These are phyloP conservation scores for Passiflora organensis DNA, from an alignment of 345 rosid genomes.

Conservation along the genomic window DNA sequence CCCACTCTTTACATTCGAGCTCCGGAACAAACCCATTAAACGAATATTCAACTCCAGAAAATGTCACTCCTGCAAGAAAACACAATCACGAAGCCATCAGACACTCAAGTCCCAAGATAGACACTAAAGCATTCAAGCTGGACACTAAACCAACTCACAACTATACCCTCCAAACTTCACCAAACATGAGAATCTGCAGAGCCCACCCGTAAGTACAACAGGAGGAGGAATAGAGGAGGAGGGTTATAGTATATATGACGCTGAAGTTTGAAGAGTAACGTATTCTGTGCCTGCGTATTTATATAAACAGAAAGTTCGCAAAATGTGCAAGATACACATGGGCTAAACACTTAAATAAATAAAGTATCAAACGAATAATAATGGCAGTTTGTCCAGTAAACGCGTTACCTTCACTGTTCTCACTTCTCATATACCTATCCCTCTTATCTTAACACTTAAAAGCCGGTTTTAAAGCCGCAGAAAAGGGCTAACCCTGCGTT, in stretches of 20 bases:
- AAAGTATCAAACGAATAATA: conserved; percentile 20
- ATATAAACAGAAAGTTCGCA: conserved; percentile 19
- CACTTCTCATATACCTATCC: neutral
- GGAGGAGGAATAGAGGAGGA: neutral
- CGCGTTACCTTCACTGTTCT: conserved; percentile 24
- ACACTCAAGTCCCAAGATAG: conserved; percentile 1
- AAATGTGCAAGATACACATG: conserved; percentile 68
- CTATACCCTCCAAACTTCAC: neutral
- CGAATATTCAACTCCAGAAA: conserved; percentile 8
- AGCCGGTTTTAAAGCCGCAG: conserved; percentile 71
- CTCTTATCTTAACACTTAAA: conserved; percentile 29
- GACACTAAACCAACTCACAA: conserved; percentile 16
- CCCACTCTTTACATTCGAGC: conserved; percentile 48
- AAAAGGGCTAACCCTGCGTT: conserved; percentile 54
- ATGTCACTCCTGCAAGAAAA: conserved; percentile 26
- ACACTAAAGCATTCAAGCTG: conserved; percentile 2
- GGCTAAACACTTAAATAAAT: conserved; percentile 50
- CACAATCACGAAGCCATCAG: neutral
- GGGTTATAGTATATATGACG: conserved; percentile 10
- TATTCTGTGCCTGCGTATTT: conserved; percentile 26
- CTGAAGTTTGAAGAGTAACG: conserved; percentile 21
- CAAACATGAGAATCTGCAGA: neutral
- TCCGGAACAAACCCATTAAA: conserved; percentile 62
- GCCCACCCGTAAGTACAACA: conserved; percentile 2
- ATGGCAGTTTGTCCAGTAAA: neutral